Percentiles rank a stretch among this genome's conserved stretches.
Evolutionary conservation across 257 asterid species (phyloP).

Genomic region (Euphrasia confusa): DNA sequence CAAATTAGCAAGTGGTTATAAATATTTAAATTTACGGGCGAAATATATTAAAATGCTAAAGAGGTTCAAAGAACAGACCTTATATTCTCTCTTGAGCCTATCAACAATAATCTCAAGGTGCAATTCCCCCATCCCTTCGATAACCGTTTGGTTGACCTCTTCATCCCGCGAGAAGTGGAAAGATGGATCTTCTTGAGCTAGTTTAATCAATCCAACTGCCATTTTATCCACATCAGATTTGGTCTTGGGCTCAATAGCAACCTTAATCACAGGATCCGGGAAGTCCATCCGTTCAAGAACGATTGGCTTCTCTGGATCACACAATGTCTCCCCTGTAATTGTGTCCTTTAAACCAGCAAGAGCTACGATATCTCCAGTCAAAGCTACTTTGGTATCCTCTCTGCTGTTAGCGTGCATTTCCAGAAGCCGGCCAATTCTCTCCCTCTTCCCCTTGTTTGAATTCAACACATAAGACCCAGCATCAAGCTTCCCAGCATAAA

Average conservation of each 20-base stretch:
- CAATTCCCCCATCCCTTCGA: conserved; percentile 98
- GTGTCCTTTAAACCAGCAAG: conserved; percentile 96
- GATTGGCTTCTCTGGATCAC: conserved; percentile 73
- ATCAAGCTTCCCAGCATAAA: conserved; percentile 78
- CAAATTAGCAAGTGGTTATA: background rate
- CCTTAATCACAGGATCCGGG: conserved; percentile 98
- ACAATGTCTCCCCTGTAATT: conserved; percentile 85
- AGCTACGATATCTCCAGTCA: conserved; percentile 91
- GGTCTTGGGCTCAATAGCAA: conserved; percentile 96
- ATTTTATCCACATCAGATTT: conserved; percentile 93
- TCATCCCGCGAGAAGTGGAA: conserved; percentile 97
- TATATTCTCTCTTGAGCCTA: conserved; percentile 90
- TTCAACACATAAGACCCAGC: conserved; percentile 83
- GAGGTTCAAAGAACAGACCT: conserved; percentile 42
- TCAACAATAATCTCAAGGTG: conserved; percentile 96
- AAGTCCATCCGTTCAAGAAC: conserved; percentile 97
- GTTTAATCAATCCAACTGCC: conserved; percentile 84
- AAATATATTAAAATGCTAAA: conserved; percentile 15
- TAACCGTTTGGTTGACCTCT: conserved; percentile 86
- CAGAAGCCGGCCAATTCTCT: conserved; percentile 88
- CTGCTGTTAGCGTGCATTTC: conserved; percentile 99
- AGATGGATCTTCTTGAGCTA: conserved; percentile 98
- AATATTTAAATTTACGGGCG: background rate
- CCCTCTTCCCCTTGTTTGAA: conserved; percentile 88
- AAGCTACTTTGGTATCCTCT: conserved; percentile 73